Conservation (phyloP, 176 grass and related monocot genomes). For the Cenchrus americanus region DNA sequence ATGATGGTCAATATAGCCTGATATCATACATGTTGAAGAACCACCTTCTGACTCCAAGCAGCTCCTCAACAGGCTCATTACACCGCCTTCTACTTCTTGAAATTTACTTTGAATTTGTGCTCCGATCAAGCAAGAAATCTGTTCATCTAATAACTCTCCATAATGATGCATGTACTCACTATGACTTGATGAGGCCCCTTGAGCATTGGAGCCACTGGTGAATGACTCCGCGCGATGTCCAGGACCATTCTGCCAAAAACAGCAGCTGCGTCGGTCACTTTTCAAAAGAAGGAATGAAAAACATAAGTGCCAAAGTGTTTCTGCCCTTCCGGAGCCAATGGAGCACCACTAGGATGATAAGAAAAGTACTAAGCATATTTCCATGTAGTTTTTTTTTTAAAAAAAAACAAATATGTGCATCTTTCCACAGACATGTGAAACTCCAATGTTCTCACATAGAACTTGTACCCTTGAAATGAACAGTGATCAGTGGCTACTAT, state of each 20-base stretch:
- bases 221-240: conserved; percentile 6
- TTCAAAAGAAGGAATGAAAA: background rate
- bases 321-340: background rate
- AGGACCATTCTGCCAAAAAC: conserved; percentile 57
- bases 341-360: background rate
- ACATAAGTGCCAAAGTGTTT: background rate
- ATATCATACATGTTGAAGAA: conserved; percentile 63
- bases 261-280: background rate
- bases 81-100: conserved; percentile 64
- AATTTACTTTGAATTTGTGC: conserved; percentile 56
- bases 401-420: background rate
- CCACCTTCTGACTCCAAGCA: conserved; percentile 70
- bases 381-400: background rate
- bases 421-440: background rate
- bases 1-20: conserved; percentile 70
- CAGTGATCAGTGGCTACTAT: background rate
- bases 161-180: background rate
- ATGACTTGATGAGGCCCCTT: conserved; percentile 56
- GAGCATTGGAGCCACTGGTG: conserved; percentile 28
- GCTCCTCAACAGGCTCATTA: conserved; percentile 62
- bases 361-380: background rate
- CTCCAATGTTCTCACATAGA: background rate
- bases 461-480: background rate
- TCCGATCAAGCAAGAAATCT: conserved; percentile 52
- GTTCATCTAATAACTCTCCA: conserved; percentile 35